Evolutionary conservation across 768 basidiomycete genomes (phyloP), one percentile per base, ranked within the genome.

Genomic region (Amyloporia xantha): DNA sequence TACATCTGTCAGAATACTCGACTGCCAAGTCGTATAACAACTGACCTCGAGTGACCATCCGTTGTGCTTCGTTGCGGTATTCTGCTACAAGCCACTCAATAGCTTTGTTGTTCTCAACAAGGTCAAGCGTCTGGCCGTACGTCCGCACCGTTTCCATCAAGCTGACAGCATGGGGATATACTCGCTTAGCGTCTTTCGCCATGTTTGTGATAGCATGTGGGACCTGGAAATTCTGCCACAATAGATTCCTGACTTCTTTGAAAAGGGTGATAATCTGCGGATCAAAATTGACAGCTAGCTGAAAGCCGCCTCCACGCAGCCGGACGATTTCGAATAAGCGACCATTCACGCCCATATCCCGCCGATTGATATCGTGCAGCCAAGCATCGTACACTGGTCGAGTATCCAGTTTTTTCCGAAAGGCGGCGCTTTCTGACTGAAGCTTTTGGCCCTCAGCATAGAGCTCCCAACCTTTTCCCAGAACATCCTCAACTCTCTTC

Each of bases 391-490:
- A 98, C 10, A 99, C 86, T 0, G 91, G 89, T 9, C 84, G 77
- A 0, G 94, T 96, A 62, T 98, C 93, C 41, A 98, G 84, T 68
- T 98, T 99, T 67, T 89, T 90, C 40, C 91, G 82, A 78, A 99
- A 99, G 0, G 91, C 87, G 3, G 79, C 71, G 40, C 82, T 86
- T 66, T 98, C 96, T 24, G 86, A 84, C 59, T 97, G 92, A 1
- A 99, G 84, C 59, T 93, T 95, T 67, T 97, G 93, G 5, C 96
- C 96, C 60, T 99, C 96, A n/a, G 95, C 94, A 58, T 99, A 98
- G 51, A 92, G 82, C 61, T 97, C 94, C 95, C 96, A 99, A 5
- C 92, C 95, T 66, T 92, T 95, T 4, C 95, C 89, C 6, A 99
- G 82, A 2, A 99, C 96, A 64, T 98, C 95, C 62, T 98, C 96